Evolutionary conservation across 2,329 filamentous ascomycete genomes (phyloP), one percentile per base, ranked within the genome.

Genomic region (Septoria petroselini): DNA sequence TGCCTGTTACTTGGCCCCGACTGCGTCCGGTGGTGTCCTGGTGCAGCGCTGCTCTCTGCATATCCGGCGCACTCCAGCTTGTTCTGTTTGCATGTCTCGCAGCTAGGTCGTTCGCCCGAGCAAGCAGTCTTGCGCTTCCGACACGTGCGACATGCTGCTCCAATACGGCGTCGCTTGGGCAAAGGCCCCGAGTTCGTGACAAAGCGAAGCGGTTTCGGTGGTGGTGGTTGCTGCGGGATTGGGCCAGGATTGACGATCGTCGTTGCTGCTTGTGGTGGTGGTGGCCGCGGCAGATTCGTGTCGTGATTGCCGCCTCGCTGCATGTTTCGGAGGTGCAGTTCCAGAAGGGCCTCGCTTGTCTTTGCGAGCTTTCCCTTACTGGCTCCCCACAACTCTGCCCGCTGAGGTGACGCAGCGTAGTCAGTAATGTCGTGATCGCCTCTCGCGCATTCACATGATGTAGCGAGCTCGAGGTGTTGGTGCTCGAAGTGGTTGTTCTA

Each of bases 141-240:
- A 56, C 74, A 76, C 15, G 73, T 75, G 59, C 76, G 51, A 50
- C 74, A 76, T 8, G 87, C 87, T 63, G 86, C 84, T 71, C 84
- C 88, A 64, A 91, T 87, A 62, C 87, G 78, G 65, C 87, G 79
- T 61, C 61, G 77, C 70, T 91, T 91, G 19, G 85, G 84, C 54
- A 87, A 86, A 41, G 87, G 87, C 58, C 87, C 86, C 70, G 90
- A 85, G 63, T 84, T 89, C 58, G 88, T 86, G 61, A 91, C 86
- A 68, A 91, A 91, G 61, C 86, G 84, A 37, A 70, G 44, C 8
- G 58, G 55, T 53, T 63, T 64, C 11, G 56, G 50, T 31, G 51
- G 53, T 15, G 37, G 51, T 33, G 21, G 48, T 27, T 50, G 55
- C 23, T 31, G 31, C 39, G 17, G 30, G 25, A 34, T 27, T 23